Evolutionary conservation across 148 eudicot genomes (phyloP).

Genomic region (Cornus kousa): DNA sequence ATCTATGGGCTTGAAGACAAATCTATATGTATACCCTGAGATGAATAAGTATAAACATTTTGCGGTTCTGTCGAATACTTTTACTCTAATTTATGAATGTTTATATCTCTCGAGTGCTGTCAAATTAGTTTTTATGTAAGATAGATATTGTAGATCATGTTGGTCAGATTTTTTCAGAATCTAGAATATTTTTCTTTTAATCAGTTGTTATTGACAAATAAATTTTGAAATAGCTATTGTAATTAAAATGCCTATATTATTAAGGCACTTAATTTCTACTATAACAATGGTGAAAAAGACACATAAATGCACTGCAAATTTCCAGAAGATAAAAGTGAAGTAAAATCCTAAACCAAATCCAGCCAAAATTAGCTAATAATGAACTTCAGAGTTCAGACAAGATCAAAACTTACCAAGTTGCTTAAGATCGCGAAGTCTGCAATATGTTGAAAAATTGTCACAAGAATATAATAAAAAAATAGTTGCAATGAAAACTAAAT

Average conservation of each 20-base stretch:
- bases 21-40: background rate
- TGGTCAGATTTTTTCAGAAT: background rate
- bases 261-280: background rate
- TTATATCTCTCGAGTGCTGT: background rate
- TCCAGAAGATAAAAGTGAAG: background rate
- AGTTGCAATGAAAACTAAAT: background rate
- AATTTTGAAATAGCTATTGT: no score
- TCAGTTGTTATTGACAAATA: background rate
- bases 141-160: no score
- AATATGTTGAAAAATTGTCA: conserved; percentile 13
- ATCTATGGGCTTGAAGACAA: background rate
- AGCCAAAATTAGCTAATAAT: background rate
- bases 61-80: no score
- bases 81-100: no score
- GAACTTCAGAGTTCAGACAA: background rate
- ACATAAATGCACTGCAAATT: background rate
- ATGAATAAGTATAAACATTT: no score
- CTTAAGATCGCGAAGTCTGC: conserved; percentile 76
- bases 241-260: no score
- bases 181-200: background rate
- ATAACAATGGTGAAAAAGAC: background rate
- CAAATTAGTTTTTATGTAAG: background rate
- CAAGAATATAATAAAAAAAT: background rate
- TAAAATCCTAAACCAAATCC: background rate
- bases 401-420: conserved; percentile 56